Evolutionary conservation across 768 basidiomycete genomes (phyloP), one percentile per base, ranked within the genome.

Genomic region (Boletus rufocinnamomeus): DNA sequence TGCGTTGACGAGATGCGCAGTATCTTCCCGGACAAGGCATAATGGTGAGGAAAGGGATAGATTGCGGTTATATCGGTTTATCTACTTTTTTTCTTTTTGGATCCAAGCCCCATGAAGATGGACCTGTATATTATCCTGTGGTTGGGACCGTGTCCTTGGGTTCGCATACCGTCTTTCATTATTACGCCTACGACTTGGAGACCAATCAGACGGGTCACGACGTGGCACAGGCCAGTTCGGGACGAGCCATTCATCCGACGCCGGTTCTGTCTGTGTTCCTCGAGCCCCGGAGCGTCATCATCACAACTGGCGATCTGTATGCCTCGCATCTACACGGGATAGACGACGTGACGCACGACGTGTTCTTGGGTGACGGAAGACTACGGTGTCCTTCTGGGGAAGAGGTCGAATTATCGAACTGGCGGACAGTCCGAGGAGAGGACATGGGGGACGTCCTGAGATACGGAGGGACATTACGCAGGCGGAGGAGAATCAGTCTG

Each of bases 21-120:
- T 98, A 98, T 73, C 80, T 85, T 19, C 83, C 93, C 9, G 92
- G 91, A 2, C 93, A 97, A 76, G 95, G 96, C 13, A 98, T 98
- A 59, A 90, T 95, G 83, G 94, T 94, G 71, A 55, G 77, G 73
- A 51, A 56, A 21, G 41, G 59, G 59, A 52, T 53, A 59, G 50
- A 64, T 62, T 56, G 34, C 54, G 32, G 35, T 59, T 28, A 43
- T 35, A 27, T 49, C 30, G 25, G 50, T 35, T 59, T 50, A 46
- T 54, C 59, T 38, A 43, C 41, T 52, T 45, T 37, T 38, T 38
- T 47, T 37, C 34, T 38, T 50, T 58, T 17, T 17, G 1, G 50
- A 27, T 43, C 35, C 48, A 72, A 95, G 92, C 92, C 93, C 2
- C 95, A 97, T 66, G 87, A 96, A 76, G 95, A 98, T 71, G 94